Conservation (phyloP, 768 basidiomycete species). For the Lactarius vividus region DNA sequence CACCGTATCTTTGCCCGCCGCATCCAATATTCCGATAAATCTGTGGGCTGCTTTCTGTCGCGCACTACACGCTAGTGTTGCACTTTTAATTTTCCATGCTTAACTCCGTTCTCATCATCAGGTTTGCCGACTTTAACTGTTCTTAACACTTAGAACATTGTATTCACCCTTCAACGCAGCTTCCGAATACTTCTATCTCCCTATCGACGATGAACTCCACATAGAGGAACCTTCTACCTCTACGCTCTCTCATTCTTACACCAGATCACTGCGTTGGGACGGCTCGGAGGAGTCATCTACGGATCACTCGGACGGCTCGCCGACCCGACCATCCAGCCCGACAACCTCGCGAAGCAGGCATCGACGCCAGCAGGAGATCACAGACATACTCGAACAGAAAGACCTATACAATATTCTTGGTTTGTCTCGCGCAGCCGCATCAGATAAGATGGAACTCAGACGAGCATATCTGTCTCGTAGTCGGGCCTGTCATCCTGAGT, state of each 20-base stretch:
- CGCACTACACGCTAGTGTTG: neutral
- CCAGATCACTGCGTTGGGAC: conserved; percentile 34
- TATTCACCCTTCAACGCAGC: conserved; percentile 38
- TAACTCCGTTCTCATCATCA: conserved; percentile 26
- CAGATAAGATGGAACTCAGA: conserved; percentile 63
- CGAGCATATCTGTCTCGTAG: conserved; percentile 76
- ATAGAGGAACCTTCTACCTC: conserved; percentile 41
- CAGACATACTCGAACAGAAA: conserved; percentile 55
- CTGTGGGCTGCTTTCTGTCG: conserved; percentile 4
- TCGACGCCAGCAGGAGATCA: conserved; percentile 38
- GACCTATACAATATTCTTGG: conserved; percentile 77
- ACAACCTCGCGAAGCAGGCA: conserved; percentile 19
- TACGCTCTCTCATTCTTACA: conserved; percentile 34
- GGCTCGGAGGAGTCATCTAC: conserved; percentile 23
- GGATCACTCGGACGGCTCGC: conserved; percentile 26
- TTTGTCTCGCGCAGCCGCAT: conserved; percentile 44
- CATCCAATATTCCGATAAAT: conserved; percentile 7
- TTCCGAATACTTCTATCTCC: conserved; percentile 60
- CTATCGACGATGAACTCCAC: conserved; percentile 56
- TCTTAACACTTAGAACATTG: neutral
- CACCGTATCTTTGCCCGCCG: neutral
- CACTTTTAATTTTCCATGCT: conserved; percentile 20
- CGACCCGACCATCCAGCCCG: conserved; percentile 16
- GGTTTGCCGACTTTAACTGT: conserved; percentile 15
- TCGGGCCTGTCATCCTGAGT: conserved; percentile 85